Evolutionary conservation across 2,329 filamentous ascomycete species (phyloP), one percentile per base, ranked within the genome.

Genomic region (Fusarium odoratissimum): DNA sequence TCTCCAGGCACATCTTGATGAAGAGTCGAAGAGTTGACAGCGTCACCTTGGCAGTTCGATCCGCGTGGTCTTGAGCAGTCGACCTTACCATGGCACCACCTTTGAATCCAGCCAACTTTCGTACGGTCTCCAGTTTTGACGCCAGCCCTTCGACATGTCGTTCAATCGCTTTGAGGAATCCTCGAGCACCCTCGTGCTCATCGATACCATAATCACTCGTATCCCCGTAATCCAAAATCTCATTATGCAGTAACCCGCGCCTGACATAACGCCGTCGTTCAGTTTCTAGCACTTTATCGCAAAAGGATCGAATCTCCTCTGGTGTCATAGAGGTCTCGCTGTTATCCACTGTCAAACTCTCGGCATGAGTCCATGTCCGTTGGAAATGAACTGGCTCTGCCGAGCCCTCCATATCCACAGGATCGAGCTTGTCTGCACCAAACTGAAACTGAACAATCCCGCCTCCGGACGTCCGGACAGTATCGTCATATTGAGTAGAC

Each of bases 391-490:
- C 96, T 8, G 96, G 96, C 76, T 93, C 94, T 12, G 94, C 95
- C 71, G 92, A 92, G 46, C 95, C 96, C 82, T 99, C 96, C 95
- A 99, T 99, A 79, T 98, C 95, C 25, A 98, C 93, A 3, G 96
- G 96, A 80, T 99, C 96, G 37, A 99, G 86, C 72, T 95, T 95
- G 79, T 99, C 96, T 37, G 96, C 96, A 80, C 96, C 96, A 77
- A 97, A 99, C 79, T 97, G 95, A 84, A 99, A 98, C 80, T 99
- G 96, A 5, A 99, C 95, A 68, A 99, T 92, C 37, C 91, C 91
- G 12, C 93, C 93, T 4, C 92, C 92, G 1, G 95, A 98, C 33
- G 95, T 98, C 63, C 96, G 91, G 1, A 99, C 95, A 0, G 96
- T 99, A 77, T 97, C 90, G 77, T 99, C 96, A 77, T 99, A 99